These are phyloP conservation scores for Pleurotus salmoneostramineus DNA, from an alignment of 768 basidiomycete genomes.

Conservation along the genomic window DNA sequence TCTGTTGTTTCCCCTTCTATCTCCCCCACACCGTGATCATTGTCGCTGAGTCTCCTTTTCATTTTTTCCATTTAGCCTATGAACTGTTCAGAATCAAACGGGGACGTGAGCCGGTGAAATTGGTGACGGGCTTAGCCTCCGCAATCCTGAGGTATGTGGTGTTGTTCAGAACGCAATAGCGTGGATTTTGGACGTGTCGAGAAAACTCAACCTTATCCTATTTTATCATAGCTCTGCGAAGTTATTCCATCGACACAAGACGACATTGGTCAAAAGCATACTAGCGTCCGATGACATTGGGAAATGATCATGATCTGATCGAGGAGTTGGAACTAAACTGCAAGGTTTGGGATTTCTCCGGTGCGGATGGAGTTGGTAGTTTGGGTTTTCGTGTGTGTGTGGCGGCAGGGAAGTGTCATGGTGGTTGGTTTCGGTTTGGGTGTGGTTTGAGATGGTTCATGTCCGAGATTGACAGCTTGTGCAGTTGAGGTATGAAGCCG, in stretches of 20 bases:
- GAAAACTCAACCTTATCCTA: conserved; percentile 10
- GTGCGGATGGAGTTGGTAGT: too few species aligned
- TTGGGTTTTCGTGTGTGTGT: too few species aligned
- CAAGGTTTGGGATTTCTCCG: too few species aligned
- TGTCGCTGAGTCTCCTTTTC: too few species aligned
- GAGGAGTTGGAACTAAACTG: too few species aligned
- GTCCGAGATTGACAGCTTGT: too few species aligned
- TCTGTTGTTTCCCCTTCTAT: conserved; percentile 5
- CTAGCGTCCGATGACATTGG: conserved; percentile 13
- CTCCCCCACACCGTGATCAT: not conserved
- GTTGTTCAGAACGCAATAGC: not conserved
- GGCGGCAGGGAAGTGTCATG: not conserved
- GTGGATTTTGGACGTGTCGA: conserved; percentile 1
- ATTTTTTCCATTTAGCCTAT: conserved; percentile 74
- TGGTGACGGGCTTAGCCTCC: conserved; percentile 63
- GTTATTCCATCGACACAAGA: conserved; percentile 70
- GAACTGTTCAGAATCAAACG: conserved; percentile 71
- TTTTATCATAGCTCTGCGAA: conserved; percentile 54
- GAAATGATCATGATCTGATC: too few species aligned
- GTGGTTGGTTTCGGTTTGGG: not conserved
- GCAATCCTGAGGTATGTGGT: conserved; percentile 66
- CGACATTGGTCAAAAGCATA: conserved; percentile 51
- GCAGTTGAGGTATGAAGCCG: not conserved
- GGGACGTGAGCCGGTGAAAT: conserved; percentile 55
- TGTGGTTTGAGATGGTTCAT: not conserved